These are phyloP conservation scores for Lojkania enalia DNA, from an alignment of 2,329 filamentous ascomycete genomes.

Conservation along the genomic window DNA sequence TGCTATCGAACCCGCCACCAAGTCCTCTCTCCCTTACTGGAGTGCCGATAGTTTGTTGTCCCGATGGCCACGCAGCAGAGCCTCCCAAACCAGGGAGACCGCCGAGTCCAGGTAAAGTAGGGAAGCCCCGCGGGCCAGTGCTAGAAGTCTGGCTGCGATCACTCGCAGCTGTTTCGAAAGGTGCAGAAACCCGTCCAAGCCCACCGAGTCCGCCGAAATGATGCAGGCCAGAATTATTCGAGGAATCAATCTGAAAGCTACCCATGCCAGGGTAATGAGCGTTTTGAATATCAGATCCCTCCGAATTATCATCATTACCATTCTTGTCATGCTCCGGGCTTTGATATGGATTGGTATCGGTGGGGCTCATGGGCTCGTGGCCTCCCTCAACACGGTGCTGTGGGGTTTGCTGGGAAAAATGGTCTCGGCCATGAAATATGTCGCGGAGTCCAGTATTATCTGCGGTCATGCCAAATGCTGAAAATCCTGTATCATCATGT, in stretches of 20 bases:
- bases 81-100: constrained; percentile 62
- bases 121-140: constrained; percentile 75
- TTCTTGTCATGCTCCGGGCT: constrained; percentile 79
- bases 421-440: constrained; percentile 60
- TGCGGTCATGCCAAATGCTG: constrained; percentile 63
- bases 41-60: constrained; percentile 74
- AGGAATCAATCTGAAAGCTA: constrained; percentile 55
- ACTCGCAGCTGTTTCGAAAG: constrained; percentile 66
- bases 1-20: constrained; percentile 53
- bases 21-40: constrained; percentile 65
- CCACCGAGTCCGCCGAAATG: constrained; percentile 61
- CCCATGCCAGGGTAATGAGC: constrained; percentile 56
- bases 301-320: constrained; percentile 63
- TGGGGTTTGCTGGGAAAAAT: constrained; percentile 60
- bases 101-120: constrained; percentile 62
- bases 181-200: constrained; percentile 50
- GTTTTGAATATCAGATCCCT: constrained; percentile 58
- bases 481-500: constrained; percentile 63
- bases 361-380: constrained; percentile 83
- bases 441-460: constrained; percentile 62
- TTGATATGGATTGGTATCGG: constrained; percentile 93
- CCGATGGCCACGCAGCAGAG: constrained; percentile 64
- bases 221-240: constrained; percentile 46
- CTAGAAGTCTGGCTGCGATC: constrained; percentile 94
- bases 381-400: constrained; percentile 49